Percentiles rank a stretch among this genome's conserved stretches.
These are phyloP conservation scores for Amylostereum chailletii DNA, from an alignment of 1,284 basidiomycete genomes.

Conservation along the genomic window DNA sequence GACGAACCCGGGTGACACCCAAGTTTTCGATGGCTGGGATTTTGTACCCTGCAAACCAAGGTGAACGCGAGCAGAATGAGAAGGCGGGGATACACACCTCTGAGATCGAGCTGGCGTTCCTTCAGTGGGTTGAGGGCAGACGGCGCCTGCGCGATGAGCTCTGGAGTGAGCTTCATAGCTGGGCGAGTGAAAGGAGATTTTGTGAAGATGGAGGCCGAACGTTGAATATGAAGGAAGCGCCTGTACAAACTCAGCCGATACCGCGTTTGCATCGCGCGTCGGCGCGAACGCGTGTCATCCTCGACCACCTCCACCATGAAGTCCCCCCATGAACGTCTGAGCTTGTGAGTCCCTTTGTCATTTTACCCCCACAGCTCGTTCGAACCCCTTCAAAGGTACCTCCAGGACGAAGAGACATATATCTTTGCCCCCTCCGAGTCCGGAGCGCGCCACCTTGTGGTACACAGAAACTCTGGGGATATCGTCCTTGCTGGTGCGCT, in stretches of 20 bases:
- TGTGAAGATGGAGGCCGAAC: not conserved
- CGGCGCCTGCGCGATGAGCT: slow-evolving; percentile 72
- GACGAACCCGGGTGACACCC: slow-evolving; percentile 81
- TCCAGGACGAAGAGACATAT: slow-evolving; percentile 64
- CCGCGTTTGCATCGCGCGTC: not conserved
- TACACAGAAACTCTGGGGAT: slow-evolving; percentile 65
- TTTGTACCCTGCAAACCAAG: slow-evolving; percentile 70
- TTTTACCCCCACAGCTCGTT: slow-evolving; percentile 6
- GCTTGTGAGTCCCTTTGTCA: slow-evolving; percentile 36
- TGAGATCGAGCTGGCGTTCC: slow-evolving; percentile 90
- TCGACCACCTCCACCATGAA: slow-evolving; percentile 39
- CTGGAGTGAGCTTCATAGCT: slow-evolving; percentile 86
- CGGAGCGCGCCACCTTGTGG: slow-evolving; percentile 56
- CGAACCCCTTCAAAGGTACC: slow-evolving; percentile 38
- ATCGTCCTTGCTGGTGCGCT: slow-evolving; percentile 60
- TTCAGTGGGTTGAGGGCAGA: slow-evolving; percentile 85
- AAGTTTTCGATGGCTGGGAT: slow-evolving; percentile 99
- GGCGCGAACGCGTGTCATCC: slow-evolving; percentile 11
- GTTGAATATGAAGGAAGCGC: slow-evolving; percentile 13
- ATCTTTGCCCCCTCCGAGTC: slow-evolving; percentile 65
- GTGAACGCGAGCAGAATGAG: slow-evolving; percentile 18
- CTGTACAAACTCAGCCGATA: slow-evolving; percentile 8
- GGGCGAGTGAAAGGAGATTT: slow-evolving; percentile 5
- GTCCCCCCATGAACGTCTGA: slow-evolving; percentile 60
- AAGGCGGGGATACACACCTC: slow-evolving; percentile 53